Percentiles rank a stretch among this genome's conserved stretches.
These are phyloP conservation scores for Saccharomycopsis sp. DNA, from an alignment of 805 yeast species.

Conservation along the genomic window DNA sequence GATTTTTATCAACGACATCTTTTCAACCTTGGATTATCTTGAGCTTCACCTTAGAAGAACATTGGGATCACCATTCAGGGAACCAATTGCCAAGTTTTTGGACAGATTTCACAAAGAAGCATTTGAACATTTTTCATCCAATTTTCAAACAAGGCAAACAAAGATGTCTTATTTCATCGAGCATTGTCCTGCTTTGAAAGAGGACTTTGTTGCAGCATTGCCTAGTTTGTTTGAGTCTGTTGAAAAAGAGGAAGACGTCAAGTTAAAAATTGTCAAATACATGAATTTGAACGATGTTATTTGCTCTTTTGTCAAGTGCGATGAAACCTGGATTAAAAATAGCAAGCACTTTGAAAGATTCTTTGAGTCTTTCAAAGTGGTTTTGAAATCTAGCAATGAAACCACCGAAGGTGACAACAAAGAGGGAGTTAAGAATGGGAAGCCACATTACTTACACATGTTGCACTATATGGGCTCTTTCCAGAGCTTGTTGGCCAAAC, in stretches of 20 bases:
- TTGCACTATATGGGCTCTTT: too few relatives aligned
- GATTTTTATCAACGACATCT: conserved; percentile 80
- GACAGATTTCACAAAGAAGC: conserved; percentile 75
- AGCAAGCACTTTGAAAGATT: too few relatives aligned
- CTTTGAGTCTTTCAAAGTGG: too few relatives aligned
- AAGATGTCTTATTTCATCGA: conserved; percentile 44
- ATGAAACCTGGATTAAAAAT: too few relatives aligned
- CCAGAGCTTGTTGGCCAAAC: conserved; percentile 39
- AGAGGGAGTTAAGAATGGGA: too few relatives aligned
- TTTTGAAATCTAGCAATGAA: too few relatives aligned
- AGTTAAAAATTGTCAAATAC: conserved; percentile 50
- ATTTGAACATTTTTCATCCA: conserved; percentile 55
- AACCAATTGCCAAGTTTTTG: conserved; percentile 79
- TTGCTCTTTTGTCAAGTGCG: too few relatives aligned
- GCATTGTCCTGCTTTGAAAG: conserved; percentile 45
- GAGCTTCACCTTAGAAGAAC: conserved; percentile 81
- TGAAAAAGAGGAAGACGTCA: conserved; percentile 40
- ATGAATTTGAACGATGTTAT: conserved; percentile 67
- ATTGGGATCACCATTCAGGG: conserved; percentile 80
- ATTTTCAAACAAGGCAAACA: conserved; percentile 49
- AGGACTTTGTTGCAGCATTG: conserved; percentile 46
- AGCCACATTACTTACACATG: too few relatives aligned
- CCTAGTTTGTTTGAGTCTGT: conserved; percentile 39
- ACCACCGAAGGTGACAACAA: too few relatives aligned
- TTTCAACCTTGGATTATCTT: conserved; percentile 62